Conservation (phyloP, 345 rosid genomes). For the Populus deltoides region DNA sequence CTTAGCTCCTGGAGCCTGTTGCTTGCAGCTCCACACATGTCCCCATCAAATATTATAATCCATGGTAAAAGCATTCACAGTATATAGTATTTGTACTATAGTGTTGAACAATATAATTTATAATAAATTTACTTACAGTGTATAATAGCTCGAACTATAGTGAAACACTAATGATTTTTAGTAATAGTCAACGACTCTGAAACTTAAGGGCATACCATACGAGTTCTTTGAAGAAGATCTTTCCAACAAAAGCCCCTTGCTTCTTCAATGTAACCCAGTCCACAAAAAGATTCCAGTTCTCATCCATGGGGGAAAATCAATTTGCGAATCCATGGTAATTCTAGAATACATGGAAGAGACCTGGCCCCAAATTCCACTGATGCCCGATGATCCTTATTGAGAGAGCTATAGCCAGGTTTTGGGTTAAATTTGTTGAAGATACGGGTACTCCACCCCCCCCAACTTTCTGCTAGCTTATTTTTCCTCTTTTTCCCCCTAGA, state of each 20-base stretch:
- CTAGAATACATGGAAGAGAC: conserved; percentile 5
- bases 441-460: background rate
- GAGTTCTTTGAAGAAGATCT: conserved; percentile 3
- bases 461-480: too few species aligned
- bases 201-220: conserved; percentile 5
- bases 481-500: background rate
- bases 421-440: background rate
- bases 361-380: conserved; percentile 1
- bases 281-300: conserved; percentile 3
- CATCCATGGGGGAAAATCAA: background rate
- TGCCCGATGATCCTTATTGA: conserved; percentile 5
- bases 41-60: too few species aligned
- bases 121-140: too few species aligned
- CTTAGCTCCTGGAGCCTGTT: too few species aligned
- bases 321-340: background rate
- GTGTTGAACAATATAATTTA: too few species aligned
- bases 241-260: background rate
- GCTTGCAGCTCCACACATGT: too few species aligned
- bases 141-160: too few species aligned
- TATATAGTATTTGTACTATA: too few species aligned
- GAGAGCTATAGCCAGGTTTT: conserved; percentile 1
- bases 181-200: background rate
- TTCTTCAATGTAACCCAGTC: conserved; percentile 1
- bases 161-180: too few species aligned
- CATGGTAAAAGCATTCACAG: too few species aligned